Conservation (phyloP, 1,284 basidiomycete genomes). For the Pholiota adiposa region DNA sequence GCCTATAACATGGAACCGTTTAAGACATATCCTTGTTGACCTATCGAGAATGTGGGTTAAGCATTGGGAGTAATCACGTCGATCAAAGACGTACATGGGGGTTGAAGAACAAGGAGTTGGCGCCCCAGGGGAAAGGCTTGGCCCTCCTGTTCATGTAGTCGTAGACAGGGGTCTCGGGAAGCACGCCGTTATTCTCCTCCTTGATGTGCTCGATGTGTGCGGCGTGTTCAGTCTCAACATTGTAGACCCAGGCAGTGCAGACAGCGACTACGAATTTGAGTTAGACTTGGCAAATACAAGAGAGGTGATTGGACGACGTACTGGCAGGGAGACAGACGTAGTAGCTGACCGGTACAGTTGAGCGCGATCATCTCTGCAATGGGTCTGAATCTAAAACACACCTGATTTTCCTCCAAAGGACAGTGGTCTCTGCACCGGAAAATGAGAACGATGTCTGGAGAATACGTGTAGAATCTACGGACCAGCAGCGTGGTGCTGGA, state of each 20-base stretch:
- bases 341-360: conserved; percentile 48
- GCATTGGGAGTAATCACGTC: not conserved
- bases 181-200: conserved; percentile 74
- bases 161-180: conserved; percentile 74
- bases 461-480: conserved; percentile 23
- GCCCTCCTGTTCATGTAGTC: conserved; percentile 77
- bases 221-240: conserved; percentile 75
- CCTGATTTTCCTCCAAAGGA: conserved; percentile 89
- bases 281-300: conserved; percentile 9
- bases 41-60: conserved; percentile 34
- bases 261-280: conserved; percentile 59
- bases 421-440: conserved; percentile 61
- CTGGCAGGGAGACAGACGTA: conserved; percentile 77
- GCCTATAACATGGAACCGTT: not conserved
- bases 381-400: conserved; percentile 31
- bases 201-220: conserved; percentile 74
- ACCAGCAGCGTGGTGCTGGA: conserved; percentile 74
- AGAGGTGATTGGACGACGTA: conserved; percentile 39
- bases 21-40: conserved; percentile 63
- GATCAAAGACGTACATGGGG: conserved; percentile 51
- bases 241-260: conserved; percentile 73
- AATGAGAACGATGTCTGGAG: conserved; percentile 6
- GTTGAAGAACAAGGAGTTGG: conserved; percentile 83
- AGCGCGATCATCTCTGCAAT: not conserved
- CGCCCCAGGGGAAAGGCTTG: conserved; percentile 85